A percentile compares a stretch with the other conserved stretches of the same genome.
Conservation (phyloP, 345 rosid genomes). For the Firmiana major region DNA sequence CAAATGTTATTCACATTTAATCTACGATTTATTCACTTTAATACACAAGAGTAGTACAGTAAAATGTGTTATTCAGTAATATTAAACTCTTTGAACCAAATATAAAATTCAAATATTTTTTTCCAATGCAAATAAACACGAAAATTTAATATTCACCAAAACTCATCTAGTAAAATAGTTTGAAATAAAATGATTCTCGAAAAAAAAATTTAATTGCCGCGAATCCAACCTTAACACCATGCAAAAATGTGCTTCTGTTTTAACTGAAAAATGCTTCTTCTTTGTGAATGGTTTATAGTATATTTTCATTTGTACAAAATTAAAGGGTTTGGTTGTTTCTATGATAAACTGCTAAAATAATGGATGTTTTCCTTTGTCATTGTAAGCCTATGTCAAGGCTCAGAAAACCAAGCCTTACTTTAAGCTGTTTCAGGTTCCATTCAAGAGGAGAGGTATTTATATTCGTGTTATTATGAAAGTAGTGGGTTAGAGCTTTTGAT, state of each 20-base stretch:
- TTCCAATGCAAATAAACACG: too few relatives aligned
- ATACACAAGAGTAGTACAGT: too few relatives aligned
- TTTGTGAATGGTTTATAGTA: background rate
- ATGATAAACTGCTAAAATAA: background rate
- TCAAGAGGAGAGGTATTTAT: constrained; percentile 58
- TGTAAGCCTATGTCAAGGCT: constrained; percentile 57
- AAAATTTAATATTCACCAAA: too few relatives aligned
- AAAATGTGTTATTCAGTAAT: too few relatives aligned
- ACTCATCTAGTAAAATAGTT: too few relatives aligned
- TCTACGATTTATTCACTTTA: too few relatives aligned
- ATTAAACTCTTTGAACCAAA: too few relatives aligned
- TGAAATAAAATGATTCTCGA: too few relatives aligned
- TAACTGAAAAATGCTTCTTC: background rate
- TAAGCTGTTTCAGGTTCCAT: constrained; percentile 75
- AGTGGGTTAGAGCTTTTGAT: background rate
- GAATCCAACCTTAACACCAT: background rate
- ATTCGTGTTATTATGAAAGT: background rate
- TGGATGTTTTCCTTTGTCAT: background rate
- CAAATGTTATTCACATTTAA: too few relatives aligned
- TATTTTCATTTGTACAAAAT: background rate
- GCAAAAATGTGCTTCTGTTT: too few relatives aligned
- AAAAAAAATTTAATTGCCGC: too few relatives aligned
- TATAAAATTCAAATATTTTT: too few relatives aligned
- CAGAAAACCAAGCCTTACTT: constrained; percentile 23
- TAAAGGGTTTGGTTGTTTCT: background rate